phyloP scores from a whole-genome alignment of 805 yeast species.

The Wickerhamiella kazuoi region DNA sequence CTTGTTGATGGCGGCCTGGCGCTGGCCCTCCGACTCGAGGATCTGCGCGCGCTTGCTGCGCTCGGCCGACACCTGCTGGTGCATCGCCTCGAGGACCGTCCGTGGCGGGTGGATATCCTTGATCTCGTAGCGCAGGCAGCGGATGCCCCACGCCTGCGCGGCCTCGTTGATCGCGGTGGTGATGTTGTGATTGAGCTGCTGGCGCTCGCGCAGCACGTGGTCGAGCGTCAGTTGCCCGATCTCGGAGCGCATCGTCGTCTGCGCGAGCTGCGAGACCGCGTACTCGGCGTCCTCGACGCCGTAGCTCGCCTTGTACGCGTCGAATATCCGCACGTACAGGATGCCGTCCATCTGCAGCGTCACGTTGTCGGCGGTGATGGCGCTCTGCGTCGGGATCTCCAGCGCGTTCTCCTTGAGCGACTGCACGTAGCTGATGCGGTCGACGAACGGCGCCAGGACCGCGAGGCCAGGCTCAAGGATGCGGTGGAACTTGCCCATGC shows the following conservation, averaged over 20 bases:
- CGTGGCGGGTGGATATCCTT: constrained; percentile 78
- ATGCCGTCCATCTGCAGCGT: constrained; percentile 75
- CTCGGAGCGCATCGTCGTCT: constrained; percentile 80
- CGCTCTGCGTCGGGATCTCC: constrained; percentile 68
- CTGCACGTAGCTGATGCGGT: constrained; percentile 65
- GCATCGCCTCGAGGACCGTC: constrained; percentile 79
- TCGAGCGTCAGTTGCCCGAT: constrained; percentile 71
- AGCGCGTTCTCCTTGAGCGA: constrained; percentile 70
- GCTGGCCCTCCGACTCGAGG: constrained; percentile 68
- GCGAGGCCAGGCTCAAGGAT: constrained; percentile 65
- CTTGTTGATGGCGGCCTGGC: constrained; percentile 62
- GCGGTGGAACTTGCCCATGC: constrained; percentile 70
- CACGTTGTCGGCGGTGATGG: constrained; percentile 75
- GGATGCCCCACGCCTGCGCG: constrained; percentile 70
- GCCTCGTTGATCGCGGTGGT: constrained; percentile 72
- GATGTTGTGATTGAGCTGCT: constrained; percentile 50
- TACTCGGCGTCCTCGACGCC: constrained; percentile 80
- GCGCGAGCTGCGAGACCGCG: constrained; percentile 72
- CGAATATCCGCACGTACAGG: constrained; percentile 55
- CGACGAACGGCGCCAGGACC: constrained; percentile 51
- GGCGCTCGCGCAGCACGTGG: constrained; percentile 62
- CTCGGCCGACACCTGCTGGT: constrained; percentile 75
- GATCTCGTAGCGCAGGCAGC: constrained; percentile 69
- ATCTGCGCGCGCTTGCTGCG: constrained; percentile 76
- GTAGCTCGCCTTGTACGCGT: constrained; percentile 71